Conservation (phyloP, 768 basidiomycete species). For the Pseudohyphozyma bogoriensis region DNA sequence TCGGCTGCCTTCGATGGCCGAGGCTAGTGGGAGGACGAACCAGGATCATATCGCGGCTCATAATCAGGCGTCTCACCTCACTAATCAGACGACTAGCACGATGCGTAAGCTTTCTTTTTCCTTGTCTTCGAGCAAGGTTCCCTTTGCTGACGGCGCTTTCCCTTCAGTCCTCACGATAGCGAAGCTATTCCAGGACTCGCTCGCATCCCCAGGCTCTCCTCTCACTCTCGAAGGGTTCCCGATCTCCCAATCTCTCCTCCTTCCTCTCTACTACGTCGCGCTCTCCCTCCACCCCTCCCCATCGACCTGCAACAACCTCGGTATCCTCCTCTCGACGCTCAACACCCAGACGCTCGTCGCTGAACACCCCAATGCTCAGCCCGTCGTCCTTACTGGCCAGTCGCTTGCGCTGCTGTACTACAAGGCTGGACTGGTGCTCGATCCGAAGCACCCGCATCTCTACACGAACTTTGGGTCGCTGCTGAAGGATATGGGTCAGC, state of each 20-base stretch:
- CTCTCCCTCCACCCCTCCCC: conserved; percentile 44
- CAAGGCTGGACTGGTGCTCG: conserved; percentile 43
- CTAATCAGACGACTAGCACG: conserved; percentile 30
- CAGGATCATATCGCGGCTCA: not conserved
- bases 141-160: conserved; percentile 16
- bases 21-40: not conserved
- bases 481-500: conserved; percentile 46
- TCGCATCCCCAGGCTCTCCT: conserved; percentile 34
- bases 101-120: too few species aligned
- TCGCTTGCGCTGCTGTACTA: conserved; percentile 45
- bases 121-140: too few species aligned
- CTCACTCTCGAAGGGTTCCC: conserved; percentile 16
- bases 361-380: not conserved
- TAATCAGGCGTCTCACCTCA: conserved; percentile 8
- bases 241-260: conserved; percentile 38
- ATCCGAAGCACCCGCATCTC: conserved; percentile 46
- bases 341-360: conserved; percentile 29
- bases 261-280: conserved; percentile 47
- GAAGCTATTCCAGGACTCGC: conserved; percentile 42
- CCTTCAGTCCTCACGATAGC: conserved; percentile 45
- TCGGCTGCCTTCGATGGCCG: conserved; percentile 38
- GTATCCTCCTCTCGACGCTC: conserved; percentile 44
- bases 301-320: conserved; percentile 47
- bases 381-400: conserved; percentile 14
- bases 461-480: conserved; percentile 49